Conservation (phyloP, 2,329 filamentous ascomycete genomes). For the Alternaria metachromatica region DNA sequence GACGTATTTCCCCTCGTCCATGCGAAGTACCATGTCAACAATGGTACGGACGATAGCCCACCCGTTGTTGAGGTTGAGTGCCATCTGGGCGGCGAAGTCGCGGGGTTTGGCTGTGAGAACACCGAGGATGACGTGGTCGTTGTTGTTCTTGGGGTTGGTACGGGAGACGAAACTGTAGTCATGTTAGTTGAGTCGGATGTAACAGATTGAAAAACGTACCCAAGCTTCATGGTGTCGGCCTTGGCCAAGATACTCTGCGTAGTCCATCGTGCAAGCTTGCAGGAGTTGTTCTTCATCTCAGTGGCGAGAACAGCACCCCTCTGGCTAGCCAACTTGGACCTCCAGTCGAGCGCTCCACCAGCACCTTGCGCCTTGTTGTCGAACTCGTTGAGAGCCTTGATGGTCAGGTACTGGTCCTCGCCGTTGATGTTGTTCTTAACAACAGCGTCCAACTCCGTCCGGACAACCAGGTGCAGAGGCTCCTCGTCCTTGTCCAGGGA, state of each 20-base stretch:
- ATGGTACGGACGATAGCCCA: constrained; percentile 99
- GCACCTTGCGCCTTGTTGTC: constrained; percentile 97
- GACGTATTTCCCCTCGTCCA: constrained; percentile 81
- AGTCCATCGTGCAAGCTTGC: constrained; percentile 98
- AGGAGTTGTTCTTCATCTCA: constrained; percentile 99
- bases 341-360: constrained; percentile 95
- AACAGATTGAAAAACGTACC: constrained; percentile 62
- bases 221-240: constrained; percentile 98
- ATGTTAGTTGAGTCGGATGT: constrained; percentile 9
- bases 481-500: constrained; percentile 91
- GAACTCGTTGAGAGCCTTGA: constrained; percentile 99
- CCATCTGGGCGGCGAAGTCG: constrained; percentile 98
- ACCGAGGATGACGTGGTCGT: constrained; percentile 93
- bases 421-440: constrained; percentile 93
- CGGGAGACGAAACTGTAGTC: constrained; percentile 87
- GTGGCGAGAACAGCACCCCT: constrained; percentile 97
- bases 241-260: constrained; percentile 95
- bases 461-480: constrained; percentile 89
- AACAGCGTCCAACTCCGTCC: constrained; percentile 93
- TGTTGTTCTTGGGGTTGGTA: constrained; percentile 87
- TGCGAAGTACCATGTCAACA: constrained; percentile 86
- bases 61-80: constrained; percentile 92
- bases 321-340: constrained; percentile 90
- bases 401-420: constrained; percentile 87
- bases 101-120: constrained; percentile 97